Evolutionary conservation across 1,284 basidiomycete genomes (phyloP), one percentile per base, ranked within the genome.

Genomic region (Cutaneotrichosporon cutaneum): DNA sequence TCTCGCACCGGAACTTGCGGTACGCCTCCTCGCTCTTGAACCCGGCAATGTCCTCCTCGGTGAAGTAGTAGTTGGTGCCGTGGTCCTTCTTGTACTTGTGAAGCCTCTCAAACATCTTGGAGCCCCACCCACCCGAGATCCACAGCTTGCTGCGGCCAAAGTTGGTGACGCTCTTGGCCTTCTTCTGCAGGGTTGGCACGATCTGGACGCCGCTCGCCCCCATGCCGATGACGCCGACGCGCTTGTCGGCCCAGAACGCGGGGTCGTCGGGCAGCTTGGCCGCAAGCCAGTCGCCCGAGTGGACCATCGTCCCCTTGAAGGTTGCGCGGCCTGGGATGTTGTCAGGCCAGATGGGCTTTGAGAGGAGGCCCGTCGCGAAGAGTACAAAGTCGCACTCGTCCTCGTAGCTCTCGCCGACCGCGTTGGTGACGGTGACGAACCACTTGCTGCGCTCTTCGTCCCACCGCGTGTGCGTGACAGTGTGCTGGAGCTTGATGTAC

Each of bases 301-400:
- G 72, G 48, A 67, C 62, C 26, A 74, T 52, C 32, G 35, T 58
- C 11, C 72, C 72, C 54, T 68, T 67, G 67, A 65, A 74, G 5
- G 48, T 39, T 30, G 68, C 58, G 14, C 67, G 45, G n/a, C 70
- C 57, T 14, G 24, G 54, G 32, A 58, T 52, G 32, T 45, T 51
- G 22, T 44, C 51, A 5, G 61, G 61, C 74, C 73, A 75, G 48
- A 69, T 66, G 60, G 71, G 73, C 13, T 61, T 65, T 57, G 61
- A 62, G 3, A 65, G 42, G 3, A 71, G 56, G 2, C 74, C 75
- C 2, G 59, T 66, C 11, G 67, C 74, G 59, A 73, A 74, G 44
- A 77, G 63, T 44, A 77, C 65, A 54, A 76, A 64, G 58, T 77
- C 72, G 35, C 65, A 67, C n/a, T 42, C 42, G 50, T 76, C 74